These are phyloP conservation scores for Zymoseptoria brevis DNA, from an alignment of 2,329 filamentous ascomycete species.

Conservation along the genomic window DNA sequence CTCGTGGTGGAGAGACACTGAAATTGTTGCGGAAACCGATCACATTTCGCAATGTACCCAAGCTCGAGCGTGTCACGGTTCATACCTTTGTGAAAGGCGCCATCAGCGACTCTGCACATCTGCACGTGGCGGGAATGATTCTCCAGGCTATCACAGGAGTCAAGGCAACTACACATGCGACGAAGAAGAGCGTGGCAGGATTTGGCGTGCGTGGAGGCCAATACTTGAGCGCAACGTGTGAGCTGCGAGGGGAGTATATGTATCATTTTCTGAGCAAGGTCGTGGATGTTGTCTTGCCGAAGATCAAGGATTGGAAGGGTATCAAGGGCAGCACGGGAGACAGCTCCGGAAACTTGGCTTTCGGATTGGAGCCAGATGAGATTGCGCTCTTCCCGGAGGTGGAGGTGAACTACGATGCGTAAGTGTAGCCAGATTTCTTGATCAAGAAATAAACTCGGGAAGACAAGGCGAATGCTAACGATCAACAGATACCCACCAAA, in stretches of 20 bases:
- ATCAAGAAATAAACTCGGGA: not conserved
- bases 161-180: constrained; percentile 60
- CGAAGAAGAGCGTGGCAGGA: constrained; percentile 61
- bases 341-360: constrained; percentile 75
- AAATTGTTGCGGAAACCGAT: constrained; percentile 59
- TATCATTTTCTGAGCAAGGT: constrained; percentile 87
- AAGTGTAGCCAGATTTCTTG: constrained; percentile 36
- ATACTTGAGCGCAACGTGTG: constrained; percentile 66
- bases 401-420: constrained; percentile 88
- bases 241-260: constrained; percentile 70
- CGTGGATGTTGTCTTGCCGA: constrained; percentile 81
- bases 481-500: constrained; percentile 54
- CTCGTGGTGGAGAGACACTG: constrained; percentile 68
- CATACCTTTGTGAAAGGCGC: constrained; percentile 65
- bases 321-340: constrained; percentile 73
- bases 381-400: constrained; percentile 87
- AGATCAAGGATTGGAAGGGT: constrained; percentile 93
- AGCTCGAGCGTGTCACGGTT: constrained; percentile 71
- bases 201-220: constrained; percentile 69
- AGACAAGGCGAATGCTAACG: not conserved
- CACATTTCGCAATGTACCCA: constrained; percentile 77
- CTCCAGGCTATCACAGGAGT: constrained; percentile 79
- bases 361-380: constrained; percentile 68
- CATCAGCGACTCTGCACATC: constrained; percentile 60
- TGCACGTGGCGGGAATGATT: constrained; percentile 77